Base-by-base conservation (phyloP, 495 filamentous ascomycete genomes). In the Podospora bellae-mahoneyi region DNA sequence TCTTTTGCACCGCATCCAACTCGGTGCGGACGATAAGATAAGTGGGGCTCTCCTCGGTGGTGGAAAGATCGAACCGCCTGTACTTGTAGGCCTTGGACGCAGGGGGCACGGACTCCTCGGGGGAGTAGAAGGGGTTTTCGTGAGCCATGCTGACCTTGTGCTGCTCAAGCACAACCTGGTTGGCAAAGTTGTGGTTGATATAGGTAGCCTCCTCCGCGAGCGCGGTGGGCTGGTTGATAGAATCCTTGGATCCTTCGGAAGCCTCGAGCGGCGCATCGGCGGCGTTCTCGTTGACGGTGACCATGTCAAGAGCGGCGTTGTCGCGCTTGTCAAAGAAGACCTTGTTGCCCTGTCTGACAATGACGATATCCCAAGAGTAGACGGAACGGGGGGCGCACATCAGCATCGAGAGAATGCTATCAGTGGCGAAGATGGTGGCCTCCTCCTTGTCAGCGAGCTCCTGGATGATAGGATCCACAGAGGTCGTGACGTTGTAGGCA, bases 201-300 rank as follows among this genome's bases (percentile, higher is more conserved):
- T 96, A 94, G 30, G 95, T 99, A 28, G 95, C 95, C 79, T 99
- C 95, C 78, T 97, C 89, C 70, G 94, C 93, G 23, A 99, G 87
- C 30, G 95, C 92, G 59, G 83, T 81, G 16, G 95, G 95, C 68
- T 91, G 92, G 84, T 99, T 99, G 80, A 99, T 92, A 64, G 86
- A 81, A 69, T 99, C 95, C 80, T 96, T 96, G 83, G 94, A 96
- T 74, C 93, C 89, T 73, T 99, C 95, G 44, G 92, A 87, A 19
- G 90, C 83, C 78, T 99, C 95, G 55, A 97, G 82, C 18, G 95
- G 95, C 10, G 96, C 93, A 75, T 99, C 95, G 56, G 91, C 90
- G n/a, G 95, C 95, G 78, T 99, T 99, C 82, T 99, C 95, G 82
- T 99, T 99, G 73, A 98, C 95, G 0, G 92, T 96, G 57, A 98